Evolutionary conservation across 108 stramenopile genomes (phyloP), one percentile per base, ranked within the genome.

Genomic region (Pseudonitzschia delicatissima): DNA sequence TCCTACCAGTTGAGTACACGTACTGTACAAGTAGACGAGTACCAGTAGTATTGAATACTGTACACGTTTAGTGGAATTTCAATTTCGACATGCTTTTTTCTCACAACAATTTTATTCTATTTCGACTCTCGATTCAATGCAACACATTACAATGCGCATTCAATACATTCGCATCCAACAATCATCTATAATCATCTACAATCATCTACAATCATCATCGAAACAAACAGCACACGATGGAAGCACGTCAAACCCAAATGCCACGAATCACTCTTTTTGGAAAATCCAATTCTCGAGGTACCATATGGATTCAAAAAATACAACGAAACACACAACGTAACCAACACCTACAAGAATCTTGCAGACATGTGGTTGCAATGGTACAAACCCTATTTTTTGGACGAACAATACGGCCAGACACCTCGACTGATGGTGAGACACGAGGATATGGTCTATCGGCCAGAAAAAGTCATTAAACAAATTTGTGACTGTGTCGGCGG

Each of bases 401-500:
- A 82, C 36, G 36, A 58, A 18, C 42, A 76, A 13, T 83, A 71
- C 72, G 31, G 31, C 32, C 29, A 55, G 13, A 55, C 29, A 8
- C 88, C 88, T 6, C 64, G 63, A 9, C 51, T 89, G 5, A 81
- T 89, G 47, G 74, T 87, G 9, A 77, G 88, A 37, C 82, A 86
- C 45, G 88, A 89, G 69, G 88, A 89, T 70, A 45, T 89, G 21
- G 73, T 82, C 1, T 82, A 78, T 50, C 75, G 78, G 33, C 83
- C 86, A 3, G 78, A 79, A 55, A 64, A 81, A 63, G 78, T 84
- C 20, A 70, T 81, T 9, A 53, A 64, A 27, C 61, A 71, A 7
- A 50, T 89, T 37, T 89, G 88, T 50, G 66, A 76, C 18, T 89
- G 88, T 58, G 83, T 67, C 4, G 88, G 88, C 1, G 88, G 85